Conservation (phyloP, 2,329 filamentous ascomycete species). For the Ophiostoma populinum region DNA sequence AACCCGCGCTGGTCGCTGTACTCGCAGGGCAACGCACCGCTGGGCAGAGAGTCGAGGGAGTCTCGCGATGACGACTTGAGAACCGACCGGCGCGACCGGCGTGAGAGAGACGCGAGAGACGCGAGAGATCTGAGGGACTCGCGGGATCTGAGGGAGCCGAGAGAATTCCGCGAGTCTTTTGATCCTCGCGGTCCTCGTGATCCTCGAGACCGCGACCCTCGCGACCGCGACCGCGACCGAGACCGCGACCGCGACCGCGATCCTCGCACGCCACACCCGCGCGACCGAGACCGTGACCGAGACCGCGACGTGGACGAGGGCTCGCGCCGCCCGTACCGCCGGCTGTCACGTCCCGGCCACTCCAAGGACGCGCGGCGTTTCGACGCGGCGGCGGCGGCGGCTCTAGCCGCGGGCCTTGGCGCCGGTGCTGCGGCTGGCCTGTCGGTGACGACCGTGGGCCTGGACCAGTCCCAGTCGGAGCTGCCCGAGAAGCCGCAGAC, state of each 20-base stretch:
- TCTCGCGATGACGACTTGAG: background rate
- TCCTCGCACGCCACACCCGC: background rate
- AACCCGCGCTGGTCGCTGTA: constrained; percentile 2
- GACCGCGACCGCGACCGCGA: background rate
- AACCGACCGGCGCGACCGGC: background rate
- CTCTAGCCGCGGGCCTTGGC: background rate
- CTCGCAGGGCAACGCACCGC: constrained; percentile 4
- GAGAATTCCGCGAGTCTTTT: too few species aligned
- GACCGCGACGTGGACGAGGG: background rate
- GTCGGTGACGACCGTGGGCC: constrained; percentile 3
- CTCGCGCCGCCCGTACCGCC: background rate
- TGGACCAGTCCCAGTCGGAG: too few species aligned
- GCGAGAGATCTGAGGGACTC: too few species aligned
- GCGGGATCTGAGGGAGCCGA: too few species aligned
- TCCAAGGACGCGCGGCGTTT: background rate
- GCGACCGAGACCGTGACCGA: background rate
- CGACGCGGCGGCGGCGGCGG: constrained; percentile 1
- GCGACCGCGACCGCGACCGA: background rate
- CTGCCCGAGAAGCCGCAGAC: background rate
- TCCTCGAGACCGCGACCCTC: too few species aligned
- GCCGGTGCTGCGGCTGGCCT: background rate
- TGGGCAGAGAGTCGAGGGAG: background rate
- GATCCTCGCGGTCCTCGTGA: too few species aligned
- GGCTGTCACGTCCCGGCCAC: background rate
- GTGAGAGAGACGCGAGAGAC: background rate